Evolutionary conservation across 768 basidiomycete genomes (phyloP).

Genomic region (Postia placenta): DNA sequence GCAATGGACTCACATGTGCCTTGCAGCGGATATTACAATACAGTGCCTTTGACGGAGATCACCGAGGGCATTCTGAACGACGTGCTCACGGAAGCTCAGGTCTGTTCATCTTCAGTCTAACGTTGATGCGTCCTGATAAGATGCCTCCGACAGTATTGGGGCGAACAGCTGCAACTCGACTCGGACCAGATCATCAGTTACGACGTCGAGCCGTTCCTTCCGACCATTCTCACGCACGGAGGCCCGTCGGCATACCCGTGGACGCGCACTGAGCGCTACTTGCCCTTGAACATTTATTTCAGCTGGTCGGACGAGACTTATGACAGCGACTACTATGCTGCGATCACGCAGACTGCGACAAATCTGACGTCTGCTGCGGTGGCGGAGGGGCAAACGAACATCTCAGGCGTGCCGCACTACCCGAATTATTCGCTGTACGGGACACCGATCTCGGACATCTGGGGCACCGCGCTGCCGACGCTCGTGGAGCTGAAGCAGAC

Average conservation of each 20-base stretch:
- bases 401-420: slow-evolving; percentile 38
- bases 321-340: background rate
- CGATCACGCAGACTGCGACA: background rate
- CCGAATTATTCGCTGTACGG: slow-evolving; percentile 53
- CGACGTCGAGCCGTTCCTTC: slow-evolving; percentile 46
- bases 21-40: slow-evolving; percentile 27
- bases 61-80: slow-evolving; percentile 32
- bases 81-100: slow-evolving; percentile 39
- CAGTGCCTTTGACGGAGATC: slow-evolving; percentile 34
- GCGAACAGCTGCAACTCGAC: slow-evolving; percentile 25
- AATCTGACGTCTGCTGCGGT: slow-evolving; percentile 33
- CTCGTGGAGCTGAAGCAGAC: slow-evolving; percentile 34
- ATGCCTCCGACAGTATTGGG: slow-evolving; percentile 39
- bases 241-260: slow-evolving; percentile 40
- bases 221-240: slow-evolving; percentile 33
- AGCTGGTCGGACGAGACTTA: slow-evolving; percentile 30
- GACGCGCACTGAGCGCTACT: slow-evolving; percentile 28
- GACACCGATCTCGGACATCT: slow-evolving; percentile 45
- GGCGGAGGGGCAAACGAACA: slow-evolving; percentile 31
- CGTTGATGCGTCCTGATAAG: too few species aligned
- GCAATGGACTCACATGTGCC: too few species aligned
- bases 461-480: slow-evolving; percentile 39
- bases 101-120: too few species aligned
- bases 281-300: slow-evolving; percentile 39
- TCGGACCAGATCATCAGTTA: slow-evolving; percentile 35